These are phyloP conservation scores for Cyclostephanos invisitatus DNA, from an alignment of 108 stramenopile genomes.

Conservation along the genomic window DNA sequence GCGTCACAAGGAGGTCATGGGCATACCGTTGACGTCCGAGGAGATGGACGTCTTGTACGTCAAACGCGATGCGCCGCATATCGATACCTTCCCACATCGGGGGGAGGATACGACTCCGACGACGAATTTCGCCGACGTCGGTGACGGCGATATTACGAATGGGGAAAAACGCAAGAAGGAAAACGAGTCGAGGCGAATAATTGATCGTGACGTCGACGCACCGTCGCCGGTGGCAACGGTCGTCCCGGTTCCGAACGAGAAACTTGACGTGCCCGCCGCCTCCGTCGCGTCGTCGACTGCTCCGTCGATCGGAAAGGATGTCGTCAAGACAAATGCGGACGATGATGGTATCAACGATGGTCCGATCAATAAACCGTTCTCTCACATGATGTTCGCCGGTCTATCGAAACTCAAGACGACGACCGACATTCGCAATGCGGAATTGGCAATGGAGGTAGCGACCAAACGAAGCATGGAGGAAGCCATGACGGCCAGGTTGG, in stretches of 20 bases:
- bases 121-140: no score
- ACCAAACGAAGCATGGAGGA: conserved; percentile 35
- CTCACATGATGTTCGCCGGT: conserved; percentile 44
- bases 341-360: background rate
- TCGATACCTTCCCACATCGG: conserved; percentile 10
- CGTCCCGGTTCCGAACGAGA: background rate
- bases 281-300: background rate
- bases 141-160: no score
- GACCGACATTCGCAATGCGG: conserved; percentile 37
- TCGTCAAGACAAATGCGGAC: background rate
- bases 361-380: conserved; percentile 16
- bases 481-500: conserved; percentile 28
- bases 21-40: conserved; percentile 64
- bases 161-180: conserved; percentile 36
- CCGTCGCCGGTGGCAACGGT: background rate
- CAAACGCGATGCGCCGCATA: conserved; percentile 32
- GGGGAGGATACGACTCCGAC: background rate
- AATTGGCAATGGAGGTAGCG: conserved; percentile 36
- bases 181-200: conserved; percentile 18
- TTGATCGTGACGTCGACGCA: conserved; percentile 5
- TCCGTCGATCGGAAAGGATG: conserved; percentile 10
- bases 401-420: conserved; percentile 34
- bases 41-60: conserved; percentile 74
- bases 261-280: background rate
- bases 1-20: conserved; percentile 68